Base-by-base conservation (phyloP, 257 asterid genomes). In the Fraxinus cuspidata region DNA sequence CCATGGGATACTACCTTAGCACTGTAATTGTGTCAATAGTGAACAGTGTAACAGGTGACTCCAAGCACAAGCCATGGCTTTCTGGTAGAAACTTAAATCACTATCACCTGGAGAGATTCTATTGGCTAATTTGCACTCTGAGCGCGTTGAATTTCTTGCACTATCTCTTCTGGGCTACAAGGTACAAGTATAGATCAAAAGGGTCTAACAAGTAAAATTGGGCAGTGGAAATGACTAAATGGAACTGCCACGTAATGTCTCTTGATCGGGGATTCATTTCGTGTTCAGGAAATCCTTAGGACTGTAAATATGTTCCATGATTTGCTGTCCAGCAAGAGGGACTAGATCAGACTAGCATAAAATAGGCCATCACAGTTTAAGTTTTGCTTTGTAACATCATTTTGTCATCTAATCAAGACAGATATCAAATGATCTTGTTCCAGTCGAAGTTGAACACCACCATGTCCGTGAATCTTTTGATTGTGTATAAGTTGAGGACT, bases 1-100 rank as follows among this genome's bases (percentile, higher is more conserved):
- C 99, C 0, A 74, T 95, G 85, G 99, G 99, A 3, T 95, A 95
- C 44, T 95, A 93, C 37, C 87, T 95, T 0, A 95, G 99, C 84
- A 73, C 97, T 0, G 96, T 83, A 7, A 87, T 95, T 0, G 98
- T 93, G 3, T 88, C 96, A 0, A 71, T 95, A 0, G 96, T 93
- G 29, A 90, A 95, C 73, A 74, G 90, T 15, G 86, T 85, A 2
- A 91, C 99, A 0, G 89, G 96, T 0, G 77, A 9, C 44, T 86
- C 91, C 0, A 71, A 19, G 51, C 85, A 87, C 70, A 81, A 58
- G 7, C 71, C 95, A 0, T 95, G 99, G 99, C 96, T 95, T 0
- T 71, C 92, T 0, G 99, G 98, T 7, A n/a, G 76, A 0, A 91
- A 91, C 80, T 74, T 95, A 77, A 95, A 95, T 74, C 83, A 87